Evolutionary conservation across 768 basidiomycete genomes (phyloP), one percentile per base, ranked within the genome.

Genomic region (Trametes sanguinea): DNA sequence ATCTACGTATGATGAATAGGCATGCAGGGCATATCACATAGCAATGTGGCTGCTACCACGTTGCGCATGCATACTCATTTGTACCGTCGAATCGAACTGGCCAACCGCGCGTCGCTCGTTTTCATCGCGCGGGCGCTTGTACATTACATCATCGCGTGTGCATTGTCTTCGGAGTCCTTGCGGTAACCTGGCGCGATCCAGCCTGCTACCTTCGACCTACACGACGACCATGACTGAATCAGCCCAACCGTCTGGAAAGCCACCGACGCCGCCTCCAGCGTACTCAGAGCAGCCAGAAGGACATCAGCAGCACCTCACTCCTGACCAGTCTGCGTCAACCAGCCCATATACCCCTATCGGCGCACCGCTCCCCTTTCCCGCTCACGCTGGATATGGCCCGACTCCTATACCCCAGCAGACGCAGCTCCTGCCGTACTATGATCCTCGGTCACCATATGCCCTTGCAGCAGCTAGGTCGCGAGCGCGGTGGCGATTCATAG

Each of bases 401-500:
- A 81, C 80, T 29, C 79, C 80, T 30, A 71, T 81, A 16, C 57
- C 69, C 39, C 73, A 76, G 56, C 72, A 76, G 58, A 66, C 74
- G 54, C 67, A 73, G n/a, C 66, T 79, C 47, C 40, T 82, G 69
- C 76, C 77, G 6, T 77, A 75, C 61, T 78, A 82, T 67, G 81
- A 82, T 65, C 80, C 76, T 8, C 74, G 68, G 40, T 78, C 78
- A 29, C 68, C 72, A 22, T 69, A 79, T 60, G 74, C 80, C 45
- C 52, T 78, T 2, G 70, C 71, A 51, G 72, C 71, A 54, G 81
- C 81, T 32, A 67, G 63, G 8, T 59, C 62, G 47, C 72, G 83
- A 30, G 81, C 82, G 37, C 73, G 73, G 48, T 65, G 76, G 77
- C 75, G 82, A 39, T 83, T 83, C 60, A 60, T 78, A n/a, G 69